Conservation (phyloP, 2,329 filamentous ascomycete species). For the Myriosclerotinia duriaeana region DNA sequence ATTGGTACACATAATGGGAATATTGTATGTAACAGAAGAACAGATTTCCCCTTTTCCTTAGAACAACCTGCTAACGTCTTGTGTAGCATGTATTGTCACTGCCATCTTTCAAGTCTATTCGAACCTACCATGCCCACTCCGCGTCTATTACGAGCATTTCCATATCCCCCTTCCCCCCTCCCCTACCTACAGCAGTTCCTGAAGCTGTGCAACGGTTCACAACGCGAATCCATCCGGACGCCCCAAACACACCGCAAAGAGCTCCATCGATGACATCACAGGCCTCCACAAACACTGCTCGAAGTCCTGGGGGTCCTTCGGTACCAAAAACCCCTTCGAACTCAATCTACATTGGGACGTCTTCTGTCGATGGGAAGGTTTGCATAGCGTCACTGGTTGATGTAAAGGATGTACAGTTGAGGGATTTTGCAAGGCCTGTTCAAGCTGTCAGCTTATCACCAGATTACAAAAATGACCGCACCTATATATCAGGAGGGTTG, state of each 20-base stretch:
- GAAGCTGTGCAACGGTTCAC: conserved; percentile 42
- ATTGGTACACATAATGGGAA: conserved; percentile 95
- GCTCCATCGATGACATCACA: conserved; percentile 47
- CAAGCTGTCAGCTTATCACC: conserved; percentile 93
- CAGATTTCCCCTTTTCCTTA: conserved; percentile 26
- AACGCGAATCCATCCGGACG: conserved; percentile 35
- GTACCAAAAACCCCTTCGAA: conserved; percentile 74
- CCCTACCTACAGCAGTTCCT: conserved; percentile 45
- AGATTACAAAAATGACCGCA: conserved; percentile 85
- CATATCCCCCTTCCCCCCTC: conserved; percentile 79
- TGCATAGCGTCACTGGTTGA: conserved; percentile 88
- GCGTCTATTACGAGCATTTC: conserved; percentile 89
- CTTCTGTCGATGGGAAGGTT: conserved; percentile 93
- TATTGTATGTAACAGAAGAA: conserved; percentile 62
- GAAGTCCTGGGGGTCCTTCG: conserved; percentile 56
- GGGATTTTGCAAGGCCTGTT: conserved; percentile 91
- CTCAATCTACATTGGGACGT: conserved; percentile 88
- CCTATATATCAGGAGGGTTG: conserved; percentile 86
- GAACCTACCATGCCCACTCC: conserved; percentile 88
- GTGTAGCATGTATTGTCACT: conserved; percentile 78
- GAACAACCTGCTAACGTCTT: conserved; percentile 35
- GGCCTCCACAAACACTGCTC: conserved; percentile 53
- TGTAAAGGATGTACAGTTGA: conserved; percentile 81
- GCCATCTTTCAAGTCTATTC: conserved; percentile 75
- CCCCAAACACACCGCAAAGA: conserved; percentile 30